Base-by-base conservation (phyloP, 352 stramenopile species). In the Pythium aristosporum region DNA sequence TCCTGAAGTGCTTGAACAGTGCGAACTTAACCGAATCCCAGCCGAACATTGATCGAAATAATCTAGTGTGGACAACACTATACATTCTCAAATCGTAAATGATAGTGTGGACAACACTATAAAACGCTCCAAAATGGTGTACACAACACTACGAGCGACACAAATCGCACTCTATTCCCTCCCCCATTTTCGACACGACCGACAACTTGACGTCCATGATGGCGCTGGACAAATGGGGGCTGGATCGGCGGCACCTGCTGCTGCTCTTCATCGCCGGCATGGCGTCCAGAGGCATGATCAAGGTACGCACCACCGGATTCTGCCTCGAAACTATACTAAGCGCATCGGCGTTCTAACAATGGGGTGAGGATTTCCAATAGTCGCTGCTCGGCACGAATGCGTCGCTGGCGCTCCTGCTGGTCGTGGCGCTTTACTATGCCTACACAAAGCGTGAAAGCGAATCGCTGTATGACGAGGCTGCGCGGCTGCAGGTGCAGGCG, bases 391-490 rank as follows among this genome's bases (percentile, higher is more conserved):
- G 83, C 34, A 69, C 79, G 36, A 90, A 87, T 57, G 58, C 83
- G 61, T 88, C 79, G 44, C 73, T 92, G 51, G 50, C 86, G 55
- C 68, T 92, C 53, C 72, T 92, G 49, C 61, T 90, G 32, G 75
- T 68, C 20, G 74, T 92, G 44, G 79, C 69, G 23, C 61, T 85
- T 25, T 89, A 88, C 67, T 92, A 92, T 66, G 80, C 76, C 69
- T 73, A 75, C 58, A 77, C 66, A n/a, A 83, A 79, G 65, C 66
- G 75, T 41, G 74, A 77, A 18, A 82, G 80, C 47, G 73, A 79
- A 42, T 78, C 76, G 20, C 72, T 89, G 44, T 91, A 89, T 68
- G 80, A 92, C 30, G 80, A 90, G 49, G 89, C 89, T 58, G 79
- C 76, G 28, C 73, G 69, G 23, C 70, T 77, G 47, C 81, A 90